Percentiles rank a stretch among this genome's conserved stretches.
Conservation (phyloP, 2,329 filamentous ascomycete species). For the Byssothecium circinans region DNA sequence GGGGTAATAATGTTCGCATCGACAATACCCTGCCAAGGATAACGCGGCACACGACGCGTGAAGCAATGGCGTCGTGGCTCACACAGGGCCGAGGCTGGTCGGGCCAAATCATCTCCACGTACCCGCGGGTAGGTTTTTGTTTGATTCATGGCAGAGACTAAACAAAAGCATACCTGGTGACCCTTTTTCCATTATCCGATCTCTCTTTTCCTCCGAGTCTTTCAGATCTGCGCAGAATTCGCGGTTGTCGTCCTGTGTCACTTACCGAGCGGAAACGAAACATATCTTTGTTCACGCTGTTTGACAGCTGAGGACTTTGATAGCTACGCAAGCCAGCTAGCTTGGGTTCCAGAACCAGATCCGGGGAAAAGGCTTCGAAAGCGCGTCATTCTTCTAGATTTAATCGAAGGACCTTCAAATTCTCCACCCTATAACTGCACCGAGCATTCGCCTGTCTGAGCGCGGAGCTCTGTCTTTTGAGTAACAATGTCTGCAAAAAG, state of each 20-base stretch:
- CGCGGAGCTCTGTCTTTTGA: slow-evolving; percentile 10
- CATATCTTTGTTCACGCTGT: slow-evolving; percentile 21
- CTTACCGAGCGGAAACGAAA: slow-evolving; percentile 1
- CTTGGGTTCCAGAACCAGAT: slow-evolving; percentile 17
- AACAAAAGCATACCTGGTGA: slow-evolving; percentile 28
- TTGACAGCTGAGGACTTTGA: slow-evolving; percentile 16
- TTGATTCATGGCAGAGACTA: neutral
- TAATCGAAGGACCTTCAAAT: neutral
- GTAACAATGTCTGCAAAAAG: slow-evolving; percentile 62
- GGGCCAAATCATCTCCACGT: slow-evolving; percentile 31
- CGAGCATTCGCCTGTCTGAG: slow-evolving; percentile 1
- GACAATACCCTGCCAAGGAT: no score
- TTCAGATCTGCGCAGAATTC: slow-evolving; percentile 4
- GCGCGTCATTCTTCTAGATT: slow-evolving; percentile 16
- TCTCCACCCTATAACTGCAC: neutral
- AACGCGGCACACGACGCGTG: slow-evolving; percentile 17
- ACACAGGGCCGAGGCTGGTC: slow-evolving; percentile 39
- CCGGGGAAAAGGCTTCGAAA: slow-evolving; percentile 9
- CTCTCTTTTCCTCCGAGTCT: slow-evolving; percentile 8
- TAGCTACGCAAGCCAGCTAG: slow-evolving; percentile 14
- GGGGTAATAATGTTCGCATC: no score
- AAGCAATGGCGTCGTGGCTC: slow-evolving; percentile 24
- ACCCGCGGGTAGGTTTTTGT: slow-evolving; percentile 33
- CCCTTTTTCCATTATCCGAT: slow-evolving; percentile 12
- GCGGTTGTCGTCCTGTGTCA: slow-evolving; percentile 10